phyloP scores from a whole-genome alignment of 768 basidiomycete species.

The Lentinula detonsa region DNA sequence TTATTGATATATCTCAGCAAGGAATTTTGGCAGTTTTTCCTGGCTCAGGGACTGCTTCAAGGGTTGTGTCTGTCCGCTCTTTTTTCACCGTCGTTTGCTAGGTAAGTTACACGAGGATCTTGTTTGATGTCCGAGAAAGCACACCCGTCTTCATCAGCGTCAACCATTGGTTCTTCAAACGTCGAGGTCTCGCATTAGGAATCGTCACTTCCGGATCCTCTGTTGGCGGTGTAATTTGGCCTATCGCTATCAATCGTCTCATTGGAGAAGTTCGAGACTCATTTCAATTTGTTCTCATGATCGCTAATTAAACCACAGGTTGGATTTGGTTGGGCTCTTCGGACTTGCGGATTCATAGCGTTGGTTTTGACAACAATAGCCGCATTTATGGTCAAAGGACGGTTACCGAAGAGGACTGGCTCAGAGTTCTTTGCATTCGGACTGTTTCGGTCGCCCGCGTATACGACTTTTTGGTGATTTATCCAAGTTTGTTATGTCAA shows the following conservation, averaged over 20 bases:
- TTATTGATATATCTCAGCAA: conserved; percentile 2
- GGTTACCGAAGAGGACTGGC: conserved; percentile 9
- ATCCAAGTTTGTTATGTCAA: too few relatives aligned
- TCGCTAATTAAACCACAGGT: neutral
- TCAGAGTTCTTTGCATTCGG: conserved; percentile 11
- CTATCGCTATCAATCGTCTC: conserved; percentile 11
- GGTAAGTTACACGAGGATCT: neutral
- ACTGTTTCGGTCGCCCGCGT: conserved; percentile 10
- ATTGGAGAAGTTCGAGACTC: conserved; percentile 1
- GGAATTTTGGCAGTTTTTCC: conserved; percentile 50
- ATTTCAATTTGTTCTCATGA: neutral
- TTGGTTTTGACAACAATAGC: conserved; percentile 8
- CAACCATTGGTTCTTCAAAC: conserved; percentile 15
- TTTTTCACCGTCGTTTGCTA: conserved; percentile 10
- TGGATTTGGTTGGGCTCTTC: conserved; percentile 14
- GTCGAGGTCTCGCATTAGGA: conserved; percentile 13
- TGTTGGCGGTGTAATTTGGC: conserved; percentile 15
- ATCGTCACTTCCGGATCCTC: conserved; percentile 15
- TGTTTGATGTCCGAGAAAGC: too few relatives aligned
- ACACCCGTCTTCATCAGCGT: neutral
- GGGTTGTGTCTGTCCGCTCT: conserved; percentile 30
- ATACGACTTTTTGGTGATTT: conserved; percentile 12
- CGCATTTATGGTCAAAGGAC: conserved; percentile 11
- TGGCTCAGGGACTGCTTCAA: conserved; percentile 45
- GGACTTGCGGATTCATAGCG: conserved; percentile 12